Evolutionary conservation across 2,329 filamentous ascomycete genomes (phyloP).

Genomic region (Cladobotryum mycophilum): DNA sequence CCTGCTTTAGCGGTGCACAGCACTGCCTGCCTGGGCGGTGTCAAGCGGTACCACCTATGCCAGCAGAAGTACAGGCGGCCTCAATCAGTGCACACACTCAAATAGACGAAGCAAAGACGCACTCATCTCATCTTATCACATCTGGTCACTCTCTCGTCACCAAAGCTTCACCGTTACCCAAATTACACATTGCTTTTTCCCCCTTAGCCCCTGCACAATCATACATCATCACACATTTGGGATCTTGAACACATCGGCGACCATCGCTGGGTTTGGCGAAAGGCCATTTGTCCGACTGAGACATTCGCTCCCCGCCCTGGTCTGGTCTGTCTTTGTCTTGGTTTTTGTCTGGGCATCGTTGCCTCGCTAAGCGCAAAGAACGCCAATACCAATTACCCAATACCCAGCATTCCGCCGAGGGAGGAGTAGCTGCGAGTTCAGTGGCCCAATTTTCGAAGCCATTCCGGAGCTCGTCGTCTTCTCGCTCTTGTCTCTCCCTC

Average conservation of each 20-base stretch:
- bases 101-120: too few relatives aligned
- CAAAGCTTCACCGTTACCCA: too few relatives aligned
- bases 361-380: background rate
- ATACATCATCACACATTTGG: too few relatives aligned
- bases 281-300: background rate
- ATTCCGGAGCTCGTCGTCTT: constrained; percentile 10
- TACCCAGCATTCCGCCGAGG: background rate
- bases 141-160: too few relatives aligned
- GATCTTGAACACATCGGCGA: too few relatives aligned
- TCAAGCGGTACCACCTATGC: background rate
- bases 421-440: too few relatives aligned
- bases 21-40: background rate
- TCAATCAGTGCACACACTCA: background rate
- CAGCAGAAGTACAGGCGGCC: background rate
- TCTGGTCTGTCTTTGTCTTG: background rate
- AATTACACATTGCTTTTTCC: too few relatives aligned
- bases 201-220: too few relatives aligned
- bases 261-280: too few relatives aligned
- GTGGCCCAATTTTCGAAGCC: background rate
- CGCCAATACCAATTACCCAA: background rate
- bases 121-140: too few relatives aligned
- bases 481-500: constrained; percentile 8
- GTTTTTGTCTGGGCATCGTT: background rate
- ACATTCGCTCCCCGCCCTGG: background rate
- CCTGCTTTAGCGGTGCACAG: background rate